Evolutionary conservation across 305 asterid species (phyloP).

Genomic region (Solanum chacoense): DNA sequence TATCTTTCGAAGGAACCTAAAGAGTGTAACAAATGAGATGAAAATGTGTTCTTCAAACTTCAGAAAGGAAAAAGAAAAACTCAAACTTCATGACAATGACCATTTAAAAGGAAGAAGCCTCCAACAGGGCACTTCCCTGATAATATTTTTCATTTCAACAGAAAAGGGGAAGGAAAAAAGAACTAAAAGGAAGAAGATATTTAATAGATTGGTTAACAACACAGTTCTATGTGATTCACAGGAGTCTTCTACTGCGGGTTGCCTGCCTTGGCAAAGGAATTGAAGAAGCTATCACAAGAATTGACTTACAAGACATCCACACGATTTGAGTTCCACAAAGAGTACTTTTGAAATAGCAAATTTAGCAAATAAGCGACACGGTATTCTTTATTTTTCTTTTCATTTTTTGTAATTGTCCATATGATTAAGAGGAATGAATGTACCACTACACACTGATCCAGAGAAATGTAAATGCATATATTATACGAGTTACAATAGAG

Average conservation of each 20-base stretch:
- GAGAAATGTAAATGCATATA: conserved; percentile 24
- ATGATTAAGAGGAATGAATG: conserved; percentile 13
- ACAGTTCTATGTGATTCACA: conserved; percentile 11
- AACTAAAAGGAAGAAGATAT: not conserved
- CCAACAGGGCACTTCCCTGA: not conserved
- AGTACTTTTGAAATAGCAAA: conserved; percentile 41
- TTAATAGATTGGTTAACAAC: not conserved
- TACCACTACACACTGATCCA: conserved; percentile 3
- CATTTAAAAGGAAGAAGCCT: not conserved
- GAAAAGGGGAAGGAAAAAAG: not conserved
- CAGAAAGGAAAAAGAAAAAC: not conserved
- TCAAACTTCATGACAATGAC: not conserved
- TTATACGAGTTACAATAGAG: conserved; percentile 22
- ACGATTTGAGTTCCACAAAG: conserved; percentile 89
- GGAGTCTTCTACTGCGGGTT: conserved; percentile 89
- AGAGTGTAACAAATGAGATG: not conserved
- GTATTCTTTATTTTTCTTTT: not conserved
- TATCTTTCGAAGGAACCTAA: not conserved
- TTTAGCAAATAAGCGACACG: conserved; percentile 1
- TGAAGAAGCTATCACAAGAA: conserved; percentile 68
- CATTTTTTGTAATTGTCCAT: conserved; percentile 31
- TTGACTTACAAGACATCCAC: conserved; percentile 69
- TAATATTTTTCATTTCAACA: not conserved
- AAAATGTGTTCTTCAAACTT: not conserved
- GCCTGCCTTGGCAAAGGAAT: conserved; percentile 82